phyloP scores from a whole-genome alignment of 805 yeast genomes.

The Candida pini region DNA sequence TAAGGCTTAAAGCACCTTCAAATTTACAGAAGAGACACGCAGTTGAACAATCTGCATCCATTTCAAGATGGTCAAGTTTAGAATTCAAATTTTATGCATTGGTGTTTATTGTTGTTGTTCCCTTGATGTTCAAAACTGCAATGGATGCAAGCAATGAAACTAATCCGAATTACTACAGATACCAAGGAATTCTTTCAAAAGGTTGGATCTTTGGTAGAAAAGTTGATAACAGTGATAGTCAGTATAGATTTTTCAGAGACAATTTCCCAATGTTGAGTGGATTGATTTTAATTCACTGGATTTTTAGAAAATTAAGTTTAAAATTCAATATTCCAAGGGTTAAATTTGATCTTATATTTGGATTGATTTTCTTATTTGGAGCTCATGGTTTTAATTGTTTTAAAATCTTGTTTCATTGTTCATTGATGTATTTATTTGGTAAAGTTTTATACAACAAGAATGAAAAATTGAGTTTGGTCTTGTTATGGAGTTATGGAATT shows the following conservation, averaged over 20 bases:
- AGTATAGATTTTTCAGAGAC: constrained; percentile 81
- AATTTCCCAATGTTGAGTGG: constrained; percentile 61
- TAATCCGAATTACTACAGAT: constrained; percentile 67
- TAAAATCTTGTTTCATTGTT: constrained; percentile 55
- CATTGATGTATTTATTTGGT: constrained; percentile 47
- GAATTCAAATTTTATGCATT: constrained; percentile 70
- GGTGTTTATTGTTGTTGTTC: constrained; percentile 65
- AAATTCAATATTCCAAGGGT: constrained; percentile 34
- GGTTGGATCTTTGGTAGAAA: constrained; percentile 92
- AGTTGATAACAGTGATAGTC: constrained; percentile 89
- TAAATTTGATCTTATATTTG: constrained; percentile 69
- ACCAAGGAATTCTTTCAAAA: constrained; percentile 52
- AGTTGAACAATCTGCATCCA: constrained; percentile 26
- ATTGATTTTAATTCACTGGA: constrained; percentile 49
- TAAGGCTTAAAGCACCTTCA: constrained; percentile 39
- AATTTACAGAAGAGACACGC: constrained; percentile 28
- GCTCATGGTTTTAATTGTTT: constrained; percentile 77
- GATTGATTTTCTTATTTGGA: constrained; percentile 57
- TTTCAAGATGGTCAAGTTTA: constrained; percentile 64
- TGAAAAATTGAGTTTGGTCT: constrained; percentile 33
- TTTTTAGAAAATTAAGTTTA: constrained; percentile 37
- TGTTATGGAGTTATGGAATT: constrained; percentile 79
- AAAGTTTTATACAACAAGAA: constrained; percentile 29
- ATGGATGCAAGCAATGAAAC: constrained; percentile 71
- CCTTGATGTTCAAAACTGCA: constrained; percentile 77